These are phyloP conservation scores for Monosporozyma yasuniensis DNA, from an alignment of 805 yeast species.

Conservation along the genomic window DNA sequence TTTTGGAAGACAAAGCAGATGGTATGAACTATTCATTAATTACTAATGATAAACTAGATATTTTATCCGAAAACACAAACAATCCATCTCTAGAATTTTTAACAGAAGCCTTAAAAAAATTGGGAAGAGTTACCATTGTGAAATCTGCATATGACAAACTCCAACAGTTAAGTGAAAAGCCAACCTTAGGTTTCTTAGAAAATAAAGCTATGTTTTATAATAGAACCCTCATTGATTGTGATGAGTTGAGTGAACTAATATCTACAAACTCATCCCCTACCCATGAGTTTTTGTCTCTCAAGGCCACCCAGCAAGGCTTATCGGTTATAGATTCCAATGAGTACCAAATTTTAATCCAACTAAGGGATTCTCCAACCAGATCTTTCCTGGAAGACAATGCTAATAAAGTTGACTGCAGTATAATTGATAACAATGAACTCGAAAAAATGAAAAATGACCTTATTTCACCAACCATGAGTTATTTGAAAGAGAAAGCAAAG, in stretches of 20 bases:
- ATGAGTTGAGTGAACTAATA: background rate
- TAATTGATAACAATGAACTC: background rate
- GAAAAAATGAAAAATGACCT: background rate
- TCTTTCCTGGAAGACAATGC: background rate
- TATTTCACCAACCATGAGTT: background rate
- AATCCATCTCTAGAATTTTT: conserved; percentile 6
- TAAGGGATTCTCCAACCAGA: background rate
- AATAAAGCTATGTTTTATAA: no score
- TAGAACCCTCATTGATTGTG: conserved; percentile 10
- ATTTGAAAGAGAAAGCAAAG: background rate
- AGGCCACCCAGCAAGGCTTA: conserved; percentile 9
- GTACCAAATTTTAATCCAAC: background rate
- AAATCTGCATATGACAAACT: no score
- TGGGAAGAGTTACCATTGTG: no score
- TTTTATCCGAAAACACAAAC: background rate
- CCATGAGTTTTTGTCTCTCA: conserved; percentile 12
- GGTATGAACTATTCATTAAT: background rate
- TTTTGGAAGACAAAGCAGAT: background rate
- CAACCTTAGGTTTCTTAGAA: no score
- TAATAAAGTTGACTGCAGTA: background rate
- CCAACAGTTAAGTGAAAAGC: no score
- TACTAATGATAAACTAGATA: background rate
- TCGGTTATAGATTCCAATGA: background rate
- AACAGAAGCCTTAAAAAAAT: conserved; percentile 4
- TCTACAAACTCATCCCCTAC: conserved; percentile 16